Base-by-base conservation (phyloP, 108 stramenopile species). In the Fragilaria radians region DNA sequence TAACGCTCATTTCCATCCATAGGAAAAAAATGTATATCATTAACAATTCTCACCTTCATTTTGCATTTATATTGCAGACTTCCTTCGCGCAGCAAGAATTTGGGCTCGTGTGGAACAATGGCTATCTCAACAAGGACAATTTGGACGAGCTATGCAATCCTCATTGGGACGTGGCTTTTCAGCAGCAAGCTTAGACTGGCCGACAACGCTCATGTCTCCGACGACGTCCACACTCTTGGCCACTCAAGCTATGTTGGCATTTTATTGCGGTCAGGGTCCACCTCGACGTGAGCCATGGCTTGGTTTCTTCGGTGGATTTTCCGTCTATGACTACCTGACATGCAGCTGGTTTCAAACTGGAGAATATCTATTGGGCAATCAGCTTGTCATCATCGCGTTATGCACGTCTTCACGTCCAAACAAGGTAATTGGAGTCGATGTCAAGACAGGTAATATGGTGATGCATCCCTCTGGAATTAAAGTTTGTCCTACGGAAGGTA, bases 231-330 rank as follows among this genome's bases (percentile, higher is more conserved):
- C 36, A 14, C 11, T 42, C 7, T 33, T 28, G 33, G 68, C 68
- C 5, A 32, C 36, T 19, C 48, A 61, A 11, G 68, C 68, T 45
- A 22, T 71, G 1, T 65, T 56, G 42, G 57, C 63, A 5, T 71
- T 67, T 59, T 59, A 33, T 33, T 46, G 57, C 21, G 71, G 71
- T 22, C 71, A 72, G 50, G 22, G 45, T 0, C 11, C 27, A 19
- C 19, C 42, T 46, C 5, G 25, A 31, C 19, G 11, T 9, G 26
- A 22, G 19, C 21, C 61, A 4, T 55, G 53, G 52, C 28, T 34
- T 53, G 80, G 76, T 1, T 54, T 83, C 3, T 77, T 83, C 52
- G 82, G 82, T 11, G 78, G 82, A 22, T 83, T 67, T 54, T 34
- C 46, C 21, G 75, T 66, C 0, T 77, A 83, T 36, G 32, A 34